A percentile compares a stretch with the other conserved stretches of the same genome.
Evolutionary conservation across 139 green algal genomes (phyloP).

Genomic region (Gonium pectorale): DNA sequence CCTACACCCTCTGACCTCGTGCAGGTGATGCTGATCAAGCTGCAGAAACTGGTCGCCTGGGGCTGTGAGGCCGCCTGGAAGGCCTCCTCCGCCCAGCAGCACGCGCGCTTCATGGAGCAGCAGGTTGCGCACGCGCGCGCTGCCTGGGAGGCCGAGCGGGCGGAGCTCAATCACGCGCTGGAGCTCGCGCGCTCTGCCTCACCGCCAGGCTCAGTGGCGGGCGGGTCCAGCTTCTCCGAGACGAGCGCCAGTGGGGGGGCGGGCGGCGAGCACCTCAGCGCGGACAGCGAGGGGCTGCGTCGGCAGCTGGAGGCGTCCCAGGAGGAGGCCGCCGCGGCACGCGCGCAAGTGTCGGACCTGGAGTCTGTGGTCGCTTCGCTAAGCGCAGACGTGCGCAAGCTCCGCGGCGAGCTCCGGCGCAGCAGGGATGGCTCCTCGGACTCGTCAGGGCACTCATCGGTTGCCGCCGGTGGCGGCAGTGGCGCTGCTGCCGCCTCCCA

Average conservation of each 20-base stretch:
- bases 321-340: not conserved
- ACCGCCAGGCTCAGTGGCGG: no score
- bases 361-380: not conserved
- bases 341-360: not conserved
- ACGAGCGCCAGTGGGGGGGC: no score
- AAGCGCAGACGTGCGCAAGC: not conserved
- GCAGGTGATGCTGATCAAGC: slow-evolving; percentile 42
- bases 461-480: not conserved
- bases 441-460: not conserved
- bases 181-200: not conserved
- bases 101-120: not conserved
- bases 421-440: not conserved
- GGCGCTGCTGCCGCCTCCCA: not conserved
- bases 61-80: slow-evolving; percentile 36
- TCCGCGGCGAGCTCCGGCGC: not conserved
- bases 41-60: slow-evolving; percentile 33
- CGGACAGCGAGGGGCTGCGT: slow-evolving; percentile 12
- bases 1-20: no score
- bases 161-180: not conserved
- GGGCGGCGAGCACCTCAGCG: no score
- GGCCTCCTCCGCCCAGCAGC: slow-evolving; percentile 10
- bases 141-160: slow-evolving; percentile 27
- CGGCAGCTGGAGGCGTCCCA: not conserved
- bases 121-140: not conserved
- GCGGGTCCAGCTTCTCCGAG: no score